phyloP scores from a whole-genome alignment of 192 early-diverging fungal genomes.

The Coemansia sp. region DNA sequence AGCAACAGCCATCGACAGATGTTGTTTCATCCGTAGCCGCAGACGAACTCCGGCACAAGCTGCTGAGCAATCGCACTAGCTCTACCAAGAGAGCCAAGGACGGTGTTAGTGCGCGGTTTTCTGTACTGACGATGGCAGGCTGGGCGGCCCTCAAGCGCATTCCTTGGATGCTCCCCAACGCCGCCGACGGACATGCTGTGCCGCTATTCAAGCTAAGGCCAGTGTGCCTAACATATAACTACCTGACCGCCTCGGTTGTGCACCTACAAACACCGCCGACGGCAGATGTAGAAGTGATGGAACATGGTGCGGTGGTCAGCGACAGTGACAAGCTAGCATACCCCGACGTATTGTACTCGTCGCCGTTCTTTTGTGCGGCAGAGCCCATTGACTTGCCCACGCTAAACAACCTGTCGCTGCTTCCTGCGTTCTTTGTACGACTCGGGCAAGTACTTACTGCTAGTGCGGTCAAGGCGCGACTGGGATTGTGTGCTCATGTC shows the following conservation, averaged over 20 bases:
- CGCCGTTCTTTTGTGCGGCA: constrained; percentile 43
- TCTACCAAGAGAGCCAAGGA: not conserved
- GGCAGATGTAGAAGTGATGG: not conserved
- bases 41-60: not conserved
- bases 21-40: not conserved
- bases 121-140: constrained; percentile 11
- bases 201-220: constrained; percentile 36
- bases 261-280: not conserved
- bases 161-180: constrained; percentile 13
- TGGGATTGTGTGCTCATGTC: constrained; percentile 46
- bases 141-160: constrained; percentile 33
- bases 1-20: not conserved
- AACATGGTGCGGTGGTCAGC: not conserved
- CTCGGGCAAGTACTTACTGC: constrained; percentile 61
- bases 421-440: constrained; percentile 64
- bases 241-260: constrained; percentile 8
- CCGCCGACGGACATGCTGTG: constrained; percentile 12
- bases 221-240: constrained; percentile 19
- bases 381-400: constrained; percentile 23
- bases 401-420: constrained; percentile 44
- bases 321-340: not conserved
- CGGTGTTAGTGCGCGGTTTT: not conserved
- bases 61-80: not conserved
- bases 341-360: constrained; percentile 38
- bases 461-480: constrained; percentile 37